These are phyloP conservation scores for Xerocomellus intermedius DNA, from an alignment of 768 basidiomycete species.

Conservation along the genomic window DNA sequence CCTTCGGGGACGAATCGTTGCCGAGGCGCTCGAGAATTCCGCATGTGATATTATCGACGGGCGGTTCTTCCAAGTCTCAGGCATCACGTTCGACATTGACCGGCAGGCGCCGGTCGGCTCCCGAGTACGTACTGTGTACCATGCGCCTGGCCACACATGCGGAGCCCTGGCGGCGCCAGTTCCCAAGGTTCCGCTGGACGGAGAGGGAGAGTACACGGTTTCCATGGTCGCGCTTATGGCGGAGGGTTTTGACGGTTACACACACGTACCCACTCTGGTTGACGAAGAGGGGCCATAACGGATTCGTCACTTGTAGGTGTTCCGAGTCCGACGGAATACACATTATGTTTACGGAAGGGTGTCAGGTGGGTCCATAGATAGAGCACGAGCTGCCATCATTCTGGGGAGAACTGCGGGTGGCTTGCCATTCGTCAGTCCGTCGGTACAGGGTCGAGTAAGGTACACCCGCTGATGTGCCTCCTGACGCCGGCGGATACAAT, in stretches of 20 bases:
- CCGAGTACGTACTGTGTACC: conserved; percentile 1
- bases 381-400: conserved; percentile 6
- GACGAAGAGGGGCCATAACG: conserved; percentile 4
- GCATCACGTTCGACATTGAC: conserved; percentile 1
- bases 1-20: neutral
- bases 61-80: conserved; percentile 5
- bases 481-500: neutral
- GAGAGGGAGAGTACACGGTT: conserved; percentile 1
- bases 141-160: neutral
- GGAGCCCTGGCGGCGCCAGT: neutral
- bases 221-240: conserved; percentile 12
- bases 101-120: neutral
- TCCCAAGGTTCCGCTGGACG: neutral
- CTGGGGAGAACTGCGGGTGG: neutral
- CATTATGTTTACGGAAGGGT: neutral
- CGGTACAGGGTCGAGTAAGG: conserved; percentile 14
- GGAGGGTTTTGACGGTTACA: conserved; percentile 10
- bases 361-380: conserved; percentile 1
- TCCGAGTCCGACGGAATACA: conserved; percentile 11
- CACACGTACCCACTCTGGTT: neutral
- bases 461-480: neutral
- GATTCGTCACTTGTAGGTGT: conserved; percentile 9
- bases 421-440: conserved; percentile 3
- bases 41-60: conserved; percentile 4
- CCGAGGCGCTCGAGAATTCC: conserved; percentile 13